phyloP scores from a whole-genome alignment of 2,329 filamentous ascomycete genomes.

The Tolypocladium paradoxum region DNA sequence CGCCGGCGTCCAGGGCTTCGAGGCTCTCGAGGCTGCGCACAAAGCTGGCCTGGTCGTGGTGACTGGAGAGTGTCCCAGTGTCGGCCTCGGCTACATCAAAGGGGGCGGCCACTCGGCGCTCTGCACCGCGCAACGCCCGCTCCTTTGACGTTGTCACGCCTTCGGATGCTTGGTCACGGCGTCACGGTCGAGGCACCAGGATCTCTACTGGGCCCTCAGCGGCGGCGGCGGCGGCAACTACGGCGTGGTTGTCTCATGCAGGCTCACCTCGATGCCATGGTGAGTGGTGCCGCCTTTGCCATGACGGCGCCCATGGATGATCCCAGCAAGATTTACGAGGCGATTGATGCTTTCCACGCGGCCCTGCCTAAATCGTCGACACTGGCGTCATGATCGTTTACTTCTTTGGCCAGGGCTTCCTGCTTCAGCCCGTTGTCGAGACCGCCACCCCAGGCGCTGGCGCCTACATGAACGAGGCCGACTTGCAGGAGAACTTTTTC shows the following conservation, averaged over 20 bases:
- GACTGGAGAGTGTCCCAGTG: slow-evolving; percentile 43
- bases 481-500: slow-evolving; percentile 35
- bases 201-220: slow-evolving; percentile 51
- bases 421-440: slow-evolving; percentile 20
- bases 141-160: slow-evolving; percentile 43
- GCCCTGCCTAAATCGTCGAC: slow-evolving; percentile 29
- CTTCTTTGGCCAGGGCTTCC: slow-evolving; percentile 27
- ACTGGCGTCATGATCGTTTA: slow-evolving; percentile 36
- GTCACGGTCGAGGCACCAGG: slow-evolving; percentile 24
- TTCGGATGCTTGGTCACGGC: slow-evolving; percentile 33
- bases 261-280: slow-evolving; percentile 17
- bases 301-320: not conserved
- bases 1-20: slow-evolving; percentile 40
- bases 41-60: slow-evolving; percentile 36
- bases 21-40: slow-evolving; percentile 35
- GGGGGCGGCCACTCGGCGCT: slow-evolving; percentile 48
- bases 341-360: slow-evolving; percentile 9
- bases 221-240: slow-evolving; percentile 43
- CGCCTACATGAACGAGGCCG: slow-evolving; percentile 39
- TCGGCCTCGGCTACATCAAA: slow-evolving; percentile 48
- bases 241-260: slow-evolving; percentile 31
- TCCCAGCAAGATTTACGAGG: not conserved
- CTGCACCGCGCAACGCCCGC: slow-evolving; percentile 36
- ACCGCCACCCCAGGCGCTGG: slow-evolving; percentile 26
- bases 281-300: slow-evolving; percentile 18